Base-by-base conservation (phyloP, 352 stramenopile species). In the Peronosclerospora sorghi region DNA sequence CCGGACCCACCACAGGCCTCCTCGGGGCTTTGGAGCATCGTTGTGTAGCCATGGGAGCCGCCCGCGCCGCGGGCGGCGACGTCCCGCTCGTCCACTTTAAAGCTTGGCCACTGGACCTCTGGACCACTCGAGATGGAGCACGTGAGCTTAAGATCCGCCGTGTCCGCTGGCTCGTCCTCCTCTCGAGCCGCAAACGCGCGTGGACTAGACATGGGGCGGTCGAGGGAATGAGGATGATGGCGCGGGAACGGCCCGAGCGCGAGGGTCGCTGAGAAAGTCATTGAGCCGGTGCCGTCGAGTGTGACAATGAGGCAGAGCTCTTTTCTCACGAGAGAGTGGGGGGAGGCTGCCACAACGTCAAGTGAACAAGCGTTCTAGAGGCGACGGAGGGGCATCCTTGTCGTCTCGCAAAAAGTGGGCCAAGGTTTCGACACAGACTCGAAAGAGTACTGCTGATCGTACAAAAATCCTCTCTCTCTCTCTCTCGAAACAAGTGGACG, bases 221-320 rank as follows among this genome's bases (percentile, higher is more conserved):
- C 57, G 34, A 66, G 32, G 28, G 48, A 51, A 43, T 66, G 21
- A 26, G 48, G 48, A 43, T 66, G 21, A 26, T 26, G 48, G 45
- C 52, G 39, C 35, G 48, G 35, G 28, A 62, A 45, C 29, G 62
- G 44, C 15, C 45, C 48, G 19, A 66, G 48, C 35, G 62, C 53
- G 8, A 66, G 57, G 35, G 57, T 62, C 23, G 57, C 59, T 18
- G 53, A 56, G 34, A 66, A 53, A 14, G 53, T 59, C 57, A 66
- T 66, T 23, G 18, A 15, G 28, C 9, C 39, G 49, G 28, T 35
- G 44, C 32, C 42, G 49, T 34, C 10, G 36, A 42, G 51, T 57
- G 32, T 39, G 56, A 56, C 52, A 56, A 60, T 37, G 30, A 36
- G 17, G 32, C 34, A 15, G 21, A 26, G 21, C 21, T 51, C 28